Evolutionary conservation across 2,329 filamentous ascomycete species (phyloP), one percentile per base, ranked within the genome.

Genomic region (Colletotrichum somersetense): DNA sequence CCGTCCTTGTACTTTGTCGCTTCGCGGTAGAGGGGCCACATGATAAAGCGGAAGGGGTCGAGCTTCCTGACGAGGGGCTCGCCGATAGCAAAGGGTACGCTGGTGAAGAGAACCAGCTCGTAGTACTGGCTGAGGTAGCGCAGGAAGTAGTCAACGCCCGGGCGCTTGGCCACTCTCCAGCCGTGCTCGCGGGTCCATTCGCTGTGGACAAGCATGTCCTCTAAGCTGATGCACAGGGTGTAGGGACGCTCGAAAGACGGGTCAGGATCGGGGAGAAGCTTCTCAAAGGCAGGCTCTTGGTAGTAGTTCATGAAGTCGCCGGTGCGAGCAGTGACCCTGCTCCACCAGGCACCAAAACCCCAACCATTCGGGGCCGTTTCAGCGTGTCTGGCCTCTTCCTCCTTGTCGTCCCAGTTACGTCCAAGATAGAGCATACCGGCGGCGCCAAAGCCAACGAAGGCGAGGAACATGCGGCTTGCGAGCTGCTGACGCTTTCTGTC

Each of bases 71-170:
- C 90, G 63, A 99, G 89, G 33, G 94, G 94, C 76, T 98, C 95
- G 38, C 91, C 96, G 80, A 94, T 92, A 78, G 91, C 91, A 78
- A 91, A 94, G 0, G 96, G 95, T 58, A 96, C 92, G 50, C 90
- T 93, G 42, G 96, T 99, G 85, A 98, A 99, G 75, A 99, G 90
- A 64, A 98, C 96, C 66, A 99, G 87, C 82, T 99, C 96, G 80
- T 98, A 99, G 87, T 99, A 98, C 82, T 98, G 95, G 83, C 93
- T 96, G 61, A 99, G 89, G 82, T 99, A 99, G 79, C 94, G 93
- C 75, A 99, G 85, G 85, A 99, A 99, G 85, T 99, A 99, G 84
- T 99, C 96, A 73, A 97, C 89, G 57, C 96, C 96, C 46, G 96
- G 96, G 62, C 96, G 90, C 86, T 99, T 99, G 38, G 96, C 96